A percentile compares a stretch with the other conserved stretches of the same genome.
phyloP scores from a whole-genome alignment of 2,329 filamentous ascomycete genomes.

The Xylariaceae sp. region DNA sequence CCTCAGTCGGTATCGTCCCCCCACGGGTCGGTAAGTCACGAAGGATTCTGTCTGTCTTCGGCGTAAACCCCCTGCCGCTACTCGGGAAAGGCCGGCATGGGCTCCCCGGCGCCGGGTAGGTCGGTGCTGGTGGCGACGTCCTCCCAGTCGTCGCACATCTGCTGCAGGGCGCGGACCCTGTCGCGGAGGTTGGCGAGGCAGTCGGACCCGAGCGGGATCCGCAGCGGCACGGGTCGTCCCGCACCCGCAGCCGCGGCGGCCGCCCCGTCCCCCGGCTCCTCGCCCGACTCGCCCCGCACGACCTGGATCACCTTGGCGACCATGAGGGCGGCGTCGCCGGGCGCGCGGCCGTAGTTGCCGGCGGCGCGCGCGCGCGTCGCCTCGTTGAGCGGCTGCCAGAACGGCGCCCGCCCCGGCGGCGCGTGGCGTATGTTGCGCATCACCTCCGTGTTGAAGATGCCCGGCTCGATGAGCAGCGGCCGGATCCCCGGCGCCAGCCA shows the following conservation, averaged over 20 bases:
- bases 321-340: background rate
- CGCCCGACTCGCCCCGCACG: conserved; percentile 27
- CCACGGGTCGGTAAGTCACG: too few relatives aligned
- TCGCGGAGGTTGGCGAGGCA: background rate
- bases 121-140: background rate
- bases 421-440: conserved; percentile 24
- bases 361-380: background rate
- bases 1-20: too few relatives aligned
- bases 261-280: conserved; percentile 45
- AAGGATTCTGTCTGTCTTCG: too few relatives aligned
- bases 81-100: too few relatives aligned
- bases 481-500: conserved; percentile 19
- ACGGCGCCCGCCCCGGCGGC: background rate
- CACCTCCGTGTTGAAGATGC: conserved; percentile 28
- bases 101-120: background rate
- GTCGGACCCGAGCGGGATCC: conserved; percentile 45
- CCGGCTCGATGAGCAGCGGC: conserved; percentile 28
- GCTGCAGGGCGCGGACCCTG: background rate
- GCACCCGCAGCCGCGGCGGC: conserved; percentile 22
- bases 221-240: conserved; percentile 31
- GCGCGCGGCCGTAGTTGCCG: background rate
- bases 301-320: background rate
- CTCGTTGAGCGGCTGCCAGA: background rate
- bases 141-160: background rate
- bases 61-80: too few relatives aligned